Evolutionary conservation across 1,284 basidiomycete genomes (phyloP).

Genomic region (Ceratobasidium sp.): DNA sequence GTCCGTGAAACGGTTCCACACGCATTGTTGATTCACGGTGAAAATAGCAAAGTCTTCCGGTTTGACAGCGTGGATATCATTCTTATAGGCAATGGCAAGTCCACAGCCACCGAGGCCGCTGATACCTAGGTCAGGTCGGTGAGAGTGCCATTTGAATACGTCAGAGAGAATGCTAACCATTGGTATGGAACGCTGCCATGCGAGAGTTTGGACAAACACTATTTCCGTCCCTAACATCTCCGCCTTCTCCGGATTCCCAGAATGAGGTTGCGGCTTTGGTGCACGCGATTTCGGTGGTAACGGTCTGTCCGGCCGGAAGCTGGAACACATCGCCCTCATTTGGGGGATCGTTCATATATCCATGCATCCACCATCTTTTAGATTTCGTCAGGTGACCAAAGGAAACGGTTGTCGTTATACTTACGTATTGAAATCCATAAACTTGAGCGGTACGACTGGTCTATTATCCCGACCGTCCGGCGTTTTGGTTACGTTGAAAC

Average conservation of each 20-base stretch:
- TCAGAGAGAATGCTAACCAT: constrained; percentile 42
- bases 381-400: background rate
- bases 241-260: constrained; percentile 24
- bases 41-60: constrained; percentile 73
- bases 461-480: constrained; percentile 63
- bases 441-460: constrained; percentile 60
- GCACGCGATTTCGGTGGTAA: constrained; percentile 61
- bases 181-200: constrained; percentile 60
- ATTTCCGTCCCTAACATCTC: constrained; percentile 56
- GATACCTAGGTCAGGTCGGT: constrained; percentile 43
- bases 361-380: constrained; percentile 52
- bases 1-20: constrained; percentile 68
- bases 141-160: background rate
- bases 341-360: constrained; percentile 62
- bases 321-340: constrained; percentile 61
- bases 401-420: constrained; percentile 53
- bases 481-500: constrained; percentile 62
- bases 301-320: constrained; percentile 59
- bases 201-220: constrained; percentile 59
- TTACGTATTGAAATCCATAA: constrained; percentile 65
- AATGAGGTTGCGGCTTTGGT: constrained; percentile 60
- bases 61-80: constrained; percentile 58
- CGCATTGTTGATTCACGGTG: constrained; percentile 73
- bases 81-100: constrained; percentile 72
- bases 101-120: constrained; percentile 67